Percentiles rank a stretch among this genome's conserved stretches.
Evolutionary conservation across 305 asterid genomes (phyloP).

Genomic region (Fraxinus greggii): DNA sequence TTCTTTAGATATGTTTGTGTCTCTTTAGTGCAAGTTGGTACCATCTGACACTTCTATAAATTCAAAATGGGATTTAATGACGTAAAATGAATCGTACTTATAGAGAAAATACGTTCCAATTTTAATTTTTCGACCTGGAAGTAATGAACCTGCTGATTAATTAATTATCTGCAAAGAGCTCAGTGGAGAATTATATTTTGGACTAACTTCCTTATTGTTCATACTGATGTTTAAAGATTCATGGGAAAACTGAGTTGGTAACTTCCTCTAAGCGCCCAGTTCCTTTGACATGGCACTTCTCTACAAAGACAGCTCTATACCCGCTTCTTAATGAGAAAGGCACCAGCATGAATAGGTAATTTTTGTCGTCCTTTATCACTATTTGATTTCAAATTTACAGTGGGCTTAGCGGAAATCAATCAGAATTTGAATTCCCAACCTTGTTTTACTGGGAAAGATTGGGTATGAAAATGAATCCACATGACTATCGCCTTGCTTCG

Average conservation of each 20-base stretch:
- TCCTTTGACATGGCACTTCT: slow-evolving; percentile 95
- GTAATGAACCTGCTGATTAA: slow-evolving; percentile 3
- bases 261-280: slow-evolving; percentile 94
- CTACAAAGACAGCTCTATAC: slow-evolving; percentile 71
- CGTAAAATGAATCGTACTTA: not conserved
- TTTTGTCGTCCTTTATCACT: slow-evolving; percentile 16
- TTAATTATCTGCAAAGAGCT: slow-evolving; percentile 12
- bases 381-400: slow-evolving; percentile 11
- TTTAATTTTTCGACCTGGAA: slow-evolving; percentile 11
- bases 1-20: not conserved
- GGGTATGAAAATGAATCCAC: slow-evolving; percentile 6
- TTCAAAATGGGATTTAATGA: slow-evolving; percentile 1
- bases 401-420: slow-evolving; percentile 13
- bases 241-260: slow-evolving; percentile 94
- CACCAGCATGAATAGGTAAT: slow-evolving; percentile 86
- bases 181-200: not conserved
- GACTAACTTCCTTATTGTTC: slow-evolving; percentile 27
- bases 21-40: slow-evolving; percentile 15
- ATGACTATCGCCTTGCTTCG: slow-evolving; percentile 14
- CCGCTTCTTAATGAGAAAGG: slow-evolving; percentile 96
- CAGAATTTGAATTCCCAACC: not conserved
- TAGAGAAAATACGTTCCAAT: slow-evolving; percentile 10
- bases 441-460: slow-evolving; percentile 8
- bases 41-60: not conserved
- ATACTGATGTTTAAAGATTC: slow-evolving; percentile 61